Percentiles rank a stretch among this genome's conserved stretches.
These are phyloP conservation scores for Eragrostis tef DNA, from an alignment of 202 grass and related monocot genomes.

Conservation along the genomic window DNA sequence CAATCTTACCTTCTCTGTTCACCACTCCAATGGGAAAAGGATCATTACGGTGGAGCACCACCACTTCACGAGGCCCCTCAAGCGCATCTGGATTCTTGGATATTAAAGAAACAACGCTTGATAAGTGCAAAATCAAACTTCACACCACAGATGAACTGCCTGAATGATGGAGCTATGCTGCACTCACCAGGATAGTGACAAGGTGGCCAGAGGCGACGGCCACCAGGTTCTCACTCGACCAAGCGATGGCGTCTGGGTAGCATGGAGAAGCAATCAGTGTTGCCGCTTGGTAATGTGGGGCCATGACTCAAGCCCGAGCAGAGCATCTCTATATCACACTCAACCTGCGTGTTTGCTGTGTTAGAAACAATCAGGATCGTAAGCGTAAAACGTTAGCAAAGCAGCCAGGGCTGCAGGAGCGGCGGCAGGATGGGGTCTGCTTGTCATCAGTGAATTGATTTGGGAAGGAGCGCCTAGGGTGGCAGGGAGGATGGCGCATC, in stretches of 20 bases:
- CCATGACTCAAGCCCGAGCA: slow-evolving; percentile 41
- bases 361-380: neutral
- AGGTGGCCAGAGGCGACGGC: slow-evolving; percentile 76
- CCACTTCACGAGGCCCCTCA: slow-evolving; percentile 64
- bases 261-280: slow-evolving; percentile 70
- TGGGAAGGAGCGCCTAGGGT: too few species aligned
- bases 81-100: slow-evolving; percentile 65
- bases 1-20: slow-evolving; percentile 65
- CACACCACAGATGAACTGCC: neutral
- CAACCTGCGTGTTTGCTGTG: neutral
- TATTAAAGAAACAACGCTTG: neutral
- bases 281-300: slow-evolving; percentile 56
- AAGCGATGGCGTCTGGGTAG: slow-evolving; percentile 76
- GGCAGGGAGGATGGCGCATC: too few species aligned
- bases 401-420: too few species aligned
- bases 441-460: too few species aligned
- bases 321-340: neutral
- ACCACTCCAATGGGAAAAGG: slow-evolving; percentile 76
- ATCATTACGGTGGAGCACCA: slow-evolving; percentile 53
- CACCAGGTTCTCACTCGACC: slow-evolving; percentile 83
- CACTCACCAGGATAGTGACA: slow-evolving; percentile 74
- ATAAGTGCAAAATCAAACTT: neutral
- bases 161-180: neutral
- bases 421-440: too few species aligned
- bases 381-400: too few species aligned